Evolutionary conservation across 495 filamentous ascomycete genomes (phyloP), one percentile per base, ranked within the genome.

Genomic region (Hypoxylon lienhwacheense): DNA sequence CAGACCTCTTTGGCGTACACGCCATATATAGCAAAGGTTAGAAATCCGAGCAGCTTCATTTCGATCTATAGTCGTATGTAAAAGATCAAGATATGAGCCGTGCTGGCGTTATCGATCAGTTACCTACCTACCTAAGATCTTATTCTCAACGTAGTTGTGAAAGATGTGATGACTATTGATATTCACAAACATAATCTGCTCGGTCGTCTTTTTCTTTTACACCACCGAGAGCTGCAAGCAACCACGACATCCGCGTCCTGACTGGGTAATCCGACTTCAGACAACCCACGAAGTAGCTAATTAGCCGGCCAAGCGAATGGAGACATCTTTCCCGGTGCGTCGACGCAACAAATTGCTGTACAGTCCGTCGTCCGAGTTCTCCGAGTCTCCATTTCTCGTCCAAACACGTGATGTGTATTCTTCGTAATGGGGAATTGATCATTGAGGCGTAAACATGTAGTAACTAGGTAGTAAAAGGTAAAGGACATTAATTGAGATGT

Each of bases 1-100:
- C 77, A 81, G 25, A 63, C 66, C 39, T 52, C 24, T 42, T 66
- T 68, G 16, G 71, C 68, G n/a, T 53, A 42, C 8, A 47, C 35
- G 12, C 47, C 26, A n/a, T 26, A 12, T 17, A 43, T 24, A 25
- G 44, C 21, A 26, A 63, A 47, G 19, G 46, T 10, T 26, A 63
- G 10, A 19, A 39, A 12, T 35, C 42, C 47, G 7, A 61, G 10
- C 6, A 34, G 21, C 47, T 34, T 20, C 54, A 58, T 58, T 17
- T 34, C 32, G 28, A 37, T 26, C 12, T 32, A 11, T 3, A 20
- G 1, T 37, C 8, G 7, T 19, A 25, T 37, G 32, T n/a, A n/a
- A 28, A 4, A 37, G 11, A 10, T 12, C n/a, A 8, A 12, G 6
- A 4, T 24, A 4, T 19, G 17, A 12, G 12, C 7, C 3, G 3